Conservation (phyloP, 208 protist species). For the Leishmania major region DNA sequence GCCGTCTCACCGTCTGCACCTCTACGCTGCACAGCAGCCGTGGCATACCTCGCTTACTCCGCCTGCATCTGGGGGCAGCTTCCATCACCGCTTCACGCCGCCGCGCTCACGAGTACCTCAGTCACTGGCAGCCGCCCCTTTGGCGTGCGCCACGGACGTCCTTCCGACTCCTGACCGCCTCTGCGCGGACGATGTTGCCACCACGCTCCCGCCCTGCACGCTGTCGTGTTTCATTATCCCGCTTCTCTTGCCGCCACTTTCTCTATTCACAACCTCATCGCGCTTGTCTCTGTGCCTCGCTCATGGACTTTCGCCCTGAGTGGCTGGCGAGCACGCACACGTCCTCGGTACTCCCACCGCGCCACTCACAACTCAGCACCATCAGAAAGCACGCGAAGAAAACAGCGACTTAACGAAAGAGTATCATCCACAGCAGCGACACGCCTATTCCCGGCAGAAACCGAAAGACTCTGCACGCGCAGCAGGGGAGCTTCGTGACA, state of each 20-base stretch:
- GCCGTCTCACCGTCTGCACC: neutral
- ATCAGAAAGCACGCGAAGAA: neutral
- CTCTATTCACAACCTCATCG: neutral
- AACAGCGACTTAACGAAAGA: neutral
- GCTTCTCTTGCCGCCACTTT: neutral
- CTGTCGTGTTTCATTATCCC: neutral
- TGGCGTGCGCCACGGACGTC: neutral
- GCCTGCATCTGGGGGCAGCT: neutral
- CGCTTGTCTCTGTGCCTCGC: neutral
- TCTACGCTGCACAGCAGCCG: neutral
- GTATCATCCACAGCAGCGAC: neutral
- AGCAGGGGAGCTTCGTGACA: neutral
- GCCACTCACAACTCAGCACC: neutral
- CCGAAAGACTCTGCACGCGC: neutral
- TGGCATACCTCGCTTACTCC: neutral
- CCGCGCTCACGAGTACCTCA: neutral
- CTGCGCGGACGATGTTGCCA: neutral
- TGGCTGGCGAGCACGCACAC: neutral
- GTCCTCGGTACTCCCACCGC: neutral
- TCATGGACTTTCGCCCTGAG: neutral
- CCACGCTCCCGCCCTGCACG: neutral
- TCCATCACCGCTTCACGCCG: neutral
- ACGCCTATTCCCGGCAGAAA: neutral
- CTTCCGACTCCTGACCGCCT: neutral
- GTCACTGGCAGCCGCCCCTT: neutral